Conservation (phyloP, 2,329 filamentous ascomycete genomes). For the Neonectria punicea region DNA sequence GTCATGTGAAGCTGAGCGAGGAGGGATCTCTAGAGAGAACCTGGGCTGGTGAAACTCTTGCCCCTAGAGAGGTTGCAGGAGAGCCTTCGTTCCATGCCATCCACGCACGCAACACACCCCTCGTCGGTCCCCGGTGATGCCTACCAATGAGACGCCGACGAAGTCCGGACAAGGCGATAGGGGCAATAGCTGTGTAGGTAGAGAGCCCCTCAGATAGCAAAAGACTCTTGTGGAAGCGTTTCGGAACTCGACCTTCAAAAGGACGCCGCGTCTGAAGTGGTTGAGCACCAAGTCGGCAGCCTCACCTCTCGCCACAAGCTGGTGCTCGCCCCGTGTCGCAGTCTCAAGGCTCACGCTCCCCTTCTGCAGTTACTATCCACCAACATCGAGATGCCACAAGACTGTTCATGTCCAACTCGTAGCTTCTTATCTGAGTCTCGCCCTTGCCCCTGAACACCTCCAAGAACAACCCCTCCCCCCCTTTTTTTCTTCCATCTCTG, state of each 20-base stretch:
- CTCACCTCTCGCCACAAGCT: conserved; percentile 23
- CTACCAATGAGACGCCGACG: neutral
- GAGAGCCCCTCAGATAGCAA: neutral
- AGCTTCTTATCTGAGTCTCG: conserved; percentile 19
- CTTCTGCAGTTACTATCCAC: conserved; percentile 12
- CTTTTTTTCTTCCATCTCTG: neutral
- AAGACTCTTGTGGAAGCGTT: neutral
- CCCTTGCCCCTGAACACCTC: conserved; percentile 13
- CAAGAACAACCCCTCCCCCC: neutral
- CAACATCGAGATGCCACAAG: conserved; percentile 18
- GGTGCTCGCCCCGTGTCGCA: conserved; percentile 23
- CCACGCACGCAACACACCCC: neutral
- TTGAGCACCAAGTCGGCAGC: neutral
- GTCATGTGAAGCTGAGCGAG: neutral
- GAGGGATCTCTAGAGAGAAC: neutral
- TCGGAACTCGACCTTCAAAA: conserved; percentile 8
- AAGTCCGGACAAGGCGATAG: neutral
- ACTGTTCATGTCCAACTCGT: conserved; percentile 14
- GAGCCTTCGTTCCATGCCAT: neutral
- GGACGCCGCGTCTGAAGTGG: neutral
- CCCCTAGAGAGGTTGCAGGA: neutral
- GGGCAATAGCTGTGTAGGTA: neutral
- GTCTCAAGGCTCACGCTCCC: conserved; percentile 29
- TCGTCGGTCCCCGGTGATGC: neutral
- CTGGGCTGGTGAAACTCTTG: neutral